Evolutionary conservation across 495 filamentous ascomycete species (phyloP), one percentile per base, ranked within the genome.

Genomic region (Pyrenula aspistea): DNA sequence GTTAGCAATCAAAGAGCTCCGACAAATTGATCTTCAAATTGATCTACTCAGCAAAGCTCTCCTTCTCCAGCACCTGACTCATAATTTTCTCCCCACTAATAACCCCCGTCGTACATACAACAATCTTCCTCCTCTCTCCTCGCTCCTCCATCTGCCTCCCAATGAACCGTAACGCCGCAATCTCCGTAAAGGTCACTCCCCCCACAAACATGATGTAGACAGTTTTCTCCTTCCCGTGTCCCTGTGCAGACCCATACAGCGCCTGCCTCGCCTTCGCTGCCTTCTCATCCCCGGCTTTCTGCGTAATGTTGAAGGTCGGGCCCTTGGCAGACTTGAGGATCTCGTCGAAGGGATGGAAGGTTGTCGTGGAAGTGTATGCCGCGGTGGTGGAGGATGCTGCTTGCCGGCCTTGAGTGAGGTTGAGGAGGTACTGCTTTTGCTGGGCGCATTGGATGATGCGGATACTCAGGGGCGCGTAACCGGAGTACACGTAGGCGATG

Each of bases 401-500:
- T 1, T 50, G 48, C 11, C 75, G 70, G 24, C 84, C 82, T 55
- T 78, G 78, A 54, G 83, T 83, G 19, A 89, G 79, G 3, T 84
- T 83, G 2, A 86, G 72, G 47, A 92, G 76, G 59, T 88, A 87
- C 49, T 83, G 81, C 68, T 99, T 99, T 68, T 97, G 92, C 55
- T 97, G 68, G 31, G 97, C 78, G 62, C 88, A 93, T 71, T 99
- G 94, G n/a, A 99, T 86, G 19, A 99, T 81, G 15, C 94, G 88
- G 58, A 97, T 78, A 56, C 88, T 94, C 22, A 99, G 79, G 1
- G 94, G 93, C 3, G 94, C 94, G 67, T 96, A 97, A 51, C 94
- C 94, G 60, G 87, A 92, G 74, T 96, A 99, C 31, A 95, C 91
- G 65, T 97, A 99, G 10, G 94, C 88, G 59, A 97, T 88, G 59